Base-by-base conservation (phyloP, 1,284 basidiomycete genomes). In the Cryptococcus sp. region DNA sequence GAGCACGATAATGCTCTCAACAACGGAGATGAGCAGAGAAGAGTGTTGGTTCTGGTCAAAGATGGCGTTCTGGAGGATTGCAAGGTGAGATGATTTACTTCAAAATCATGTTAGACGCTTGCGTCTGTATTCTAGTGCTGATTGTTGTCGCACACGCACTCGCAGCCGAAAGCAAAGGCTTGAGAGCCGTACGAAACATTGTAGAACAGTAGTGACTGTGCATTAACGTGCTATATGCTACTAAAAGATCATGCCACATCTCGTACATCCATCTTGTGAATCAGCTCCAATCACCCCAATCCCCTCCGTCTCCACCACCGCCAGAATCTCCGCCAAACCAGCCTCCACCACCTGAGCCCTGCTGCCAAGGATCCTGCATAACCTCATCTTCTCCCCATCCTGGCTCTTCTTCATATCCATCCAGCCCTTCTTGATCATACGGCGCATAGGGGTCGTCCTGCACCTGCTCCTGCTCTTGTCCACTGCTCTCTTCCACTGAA, bases 1-100 rank as follows among this genome's bases (percentile, higher is more conserved):
- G 89, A 90, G 88, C 91, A 95, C 68, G 87, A 90, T 59, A 91
- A 89, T 10, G 88, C 89, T 64, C 83, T 74, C 20, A 56, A 49
- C 46, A 66, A 52, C 44, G 57, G 55, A 3, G 76, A 73, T 47
- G 74, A 72, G 41, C 69, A 71, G 62, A 64, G 62, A 29, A 70
- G 57, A 60, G 73, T 68, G 50, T 69, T 70, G 67, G 61, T 70
- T 49, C 69, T 69, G 63, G 69, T 75, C 60, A 81, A 73, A 67
- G 76, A 75, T 61, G 75, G 69, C 46, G 77, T 76, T 51, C 76
- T 76, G 61, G 79, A 80, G 38, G 80, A 81, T 66, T 78, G 76
- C 63, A 71, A 69, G 63, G 75, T 77, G 57, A 62, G 74, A 67
- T 17, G 3, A 6, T n/a, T 25, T 41, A 6, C 15, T 6, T 16